Base-by-base conservation (phyloP, 176 grass and related monocot species). In the Zoysia japonica region DNA sequence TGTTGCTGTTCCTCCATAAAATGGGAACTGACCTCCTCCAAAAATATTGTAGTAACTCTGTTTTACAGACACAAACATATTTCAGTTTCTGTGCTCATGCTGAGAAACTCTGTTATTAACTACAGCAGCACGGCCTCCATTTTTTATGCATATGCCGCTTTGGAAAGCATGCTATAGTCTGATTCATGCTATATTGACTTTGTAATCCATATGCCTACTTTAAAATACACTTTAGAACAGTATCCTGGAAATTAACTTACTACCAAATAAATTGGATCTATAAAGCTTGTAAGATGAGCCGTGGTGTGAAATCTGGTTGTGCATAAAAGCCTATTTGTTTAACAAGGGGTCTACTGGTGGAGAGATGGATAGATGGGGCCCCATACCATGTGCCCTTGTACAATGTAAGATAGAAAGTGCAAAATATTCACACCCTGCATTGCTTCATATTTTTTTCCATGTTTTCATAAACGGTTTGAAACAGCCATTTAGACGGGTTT, bases 1-100 rank as follows among this genome's bases (percentile, higher is more conserved):
- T 82, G 89, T 65, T 87, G 85, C 82, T 67, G 77, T 82, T 71
- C 84, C 91, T 87, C 94, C 94, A 87, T 97, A 97, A 72, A 92
- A 81, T 66, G 94, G 94, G 84, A 92, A 97, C 47, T 97, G 94
- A 62, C 85, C 78, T 69, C 82, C 89, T 82, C 87, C 91, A 37
- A 90, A 97, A 39, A 97, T 85, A 67, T 93, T 97, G 90, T 93
- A 97, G 86, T 90, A 97, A 83, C 93, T 97, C 93, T 97, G 47
- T 78, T 67, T 37, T 78, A 83, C 60, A 28, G 28, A 28, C 28
- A 83, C 46, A 73, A 71, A 72, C 15, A 61, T 60, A 61, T 68
- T 16, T 80, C 38, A 82, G 50, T 54, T 9, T 51, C 48, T 53
- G 51, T 46, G 37, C 9, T 50, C 2, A 44, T 60, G n/a, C 39